These are phyloP conservation scores for Coemansia furcata DNA, from an alignment of 192 early-diverging fungal genomes.

Conservation along the genomic window DNA sequence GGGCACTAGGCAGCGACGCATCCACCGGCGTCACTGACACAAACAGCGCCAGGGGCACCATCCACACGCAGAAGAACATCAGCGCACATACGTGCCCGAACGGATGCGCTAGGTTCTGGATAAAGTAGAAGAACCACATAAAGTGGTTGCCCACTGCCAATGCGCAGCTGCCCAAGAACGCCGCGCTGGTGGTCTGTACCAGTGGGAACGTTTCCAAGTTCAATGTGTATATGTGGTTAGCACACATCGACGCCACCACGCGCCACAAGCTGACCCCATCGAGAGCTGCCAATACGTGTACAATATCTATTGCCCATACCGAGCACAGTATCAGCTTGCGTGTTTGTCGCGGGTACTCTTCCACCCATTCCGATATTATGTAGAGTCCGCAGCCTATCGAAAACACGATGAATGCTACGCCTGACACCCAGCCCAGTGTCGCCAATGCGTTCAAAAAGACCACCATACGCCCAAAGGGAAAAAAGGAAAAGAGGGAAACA, in stretches of 20 bases:
- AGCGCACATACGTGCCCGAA: slow-evolving; percentile 85
- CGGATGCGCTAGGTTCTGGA: slow-evolving; percentile 58
- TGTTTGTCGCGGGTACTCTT: slow-evolving; percentile 43
- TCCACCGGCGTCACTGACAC: slow-evolving; percentile 69
- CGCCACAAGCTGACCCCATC: slow-evolving; percentile 77
- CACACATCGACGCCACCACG: slow-evolving; percentile 65
- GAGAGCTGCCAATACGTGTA: slow-evolving; percentile 74
- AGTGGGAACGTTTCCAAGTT: slow-evolving; percentile 82
- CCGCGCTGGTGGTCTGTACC: slow-evolving; percentile 69
- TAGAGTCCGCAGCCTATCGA: slow-evolving; percentile 48
- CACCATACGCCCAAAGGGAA: not conserved
- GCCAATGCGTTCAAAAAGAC: slow-evolving; percentile 24
- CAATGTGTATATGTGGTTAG: slow-evolving; percentile 78
- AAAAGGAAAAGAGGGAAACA: not conserved
- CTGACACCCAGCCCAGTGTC: slow-evolving; percentile 19
- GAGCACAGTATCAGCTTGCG: slow-evolving; percentile 25
- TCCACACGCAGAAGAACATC: slow-evolving; percentile 94
- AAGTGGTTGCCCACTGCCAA: slow-evolving; percentile 89
- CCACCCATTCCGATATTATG: slow-evolving; percentile 49
- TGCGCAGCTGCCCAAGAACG: slow-evolving; percentile 78
- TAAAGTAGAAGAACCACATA: slow-evolving; percentile 93
- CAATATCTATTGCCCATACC: slow-evolving; percentile 57
- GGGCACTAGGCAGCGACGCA: slow-evolving; percentile 55
- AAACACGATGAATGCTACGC: slow-evolving; percentile 30
- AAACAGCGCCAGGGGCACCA: slow-evolving; percentile 90